Conservation (phyloP, 2,329 filamentous ascomycete species). For the Parascedosporium putredinis region DNA sequence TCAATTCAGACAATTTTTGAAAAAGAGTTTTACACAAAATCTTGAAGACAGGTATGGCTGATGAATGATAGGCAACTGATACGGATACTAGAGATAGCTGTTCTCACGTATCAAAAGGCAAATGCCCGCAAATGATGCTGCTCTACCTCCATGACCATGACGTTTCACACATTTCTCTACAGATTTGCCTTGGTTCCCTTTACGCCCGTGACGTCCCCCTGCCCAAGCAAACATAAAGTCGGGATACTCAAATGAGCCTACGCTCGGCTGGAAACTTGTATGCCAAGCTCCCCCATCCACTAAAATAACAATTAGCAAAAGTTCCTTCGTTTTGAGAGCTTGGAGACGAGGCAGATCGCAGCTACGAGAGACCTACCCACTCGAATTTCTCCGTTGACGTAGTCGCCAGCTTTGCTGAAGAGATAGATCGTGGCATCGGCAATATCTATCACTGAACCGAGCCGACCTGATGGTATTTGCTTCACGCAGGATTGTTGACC, state of each 20-base stretch:
- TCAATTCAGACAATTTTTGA: too few species aligned
- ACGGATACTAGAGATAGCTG: too few species aligned
- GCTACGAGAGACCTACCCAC: background rate
- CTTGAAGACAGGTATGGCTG: too few species aligned
- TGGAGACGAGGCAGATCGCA: background rate
- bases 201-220: background rate
- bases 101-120: too few species aligned
- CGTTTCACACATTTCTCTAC: background rate
- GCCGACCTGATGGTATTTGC: background rate
- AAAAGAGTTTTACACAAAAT: too few species aligned
- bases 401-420: background rate
- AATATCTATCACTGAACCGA: background rate
- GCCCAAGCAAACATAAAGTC: background rate
- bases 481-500: background rate
- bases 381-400: background rate
- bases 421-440: background rate
- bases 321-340: background rate
- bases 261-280: background rate
- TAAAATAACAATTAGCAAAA: background rate
- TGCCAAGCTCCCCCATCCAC: background rate
- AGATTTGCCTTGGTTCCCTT: background rate
- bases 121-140: too few species aligned
- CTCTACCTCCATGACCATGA: background rate
- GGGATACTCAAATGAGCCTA: background rate
- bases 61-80: too few species aligned